These are phyloP conservation scores for Pseudocercospora eumusae DNA, from an alignment of 2,329 filamentous ascomycete genomes.

Conservation along the genomic window DNA sequence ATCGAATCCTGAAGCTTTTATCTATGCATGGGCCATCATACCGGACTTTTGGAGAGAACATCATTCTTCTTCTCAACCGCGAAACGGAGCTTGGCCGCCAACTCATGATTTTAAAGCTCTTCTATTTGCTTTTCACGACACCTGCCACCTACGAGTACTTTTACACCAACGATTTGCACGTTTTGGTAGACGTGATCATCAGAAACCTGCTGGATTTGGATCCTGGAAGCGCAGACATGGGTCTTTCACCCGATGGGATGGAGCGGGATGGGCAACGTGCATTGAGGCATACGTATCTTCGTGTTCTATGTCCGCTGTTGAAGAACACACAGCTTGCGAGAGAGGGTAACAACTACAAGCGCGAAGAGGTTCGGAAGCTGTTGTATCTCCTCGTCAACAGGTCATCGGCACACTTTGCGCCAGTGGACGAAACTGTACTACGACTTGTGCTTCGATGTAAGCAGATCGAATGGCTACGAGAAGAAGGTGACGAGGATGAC, in stretches of 20 bases:
- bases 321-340: conserved; percentile 87
- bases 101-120: conserved; percentile 89
- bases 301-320: conserved; percentile 86
- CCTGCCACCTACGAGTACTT: conserved; percentile 94
- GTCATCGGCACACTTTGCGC: conserved; percentile 67
- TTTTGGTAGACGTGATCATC: conserved; percentile 92
- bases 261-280: conserved; percentile 44
- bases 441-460: conserved; percentile 73
- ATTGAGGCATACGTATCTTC: conserved; percentile 88
- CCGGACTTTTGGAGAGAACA: conserved; percentile 95
- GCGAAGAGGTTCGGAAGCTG: conserved; percentile 76
- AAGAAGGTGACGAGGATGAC: conserved; percentile 36
- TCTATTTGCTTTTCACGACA: conserved; percentile 94
- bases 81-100: conserved; percentile 92
- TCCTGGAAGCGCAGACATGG: conserved; percentile 62
- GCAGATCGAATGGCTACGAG: conserved; percentile 42
- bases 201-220: conserved; percentile 95
- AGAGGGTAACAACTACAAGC: conserved; percentile 82
- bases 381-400: conserved; percentile 64
- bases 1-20: conserved; percentile 88
- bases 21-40: conserved; percentile 77
- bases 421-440: conserved; percentile 76
- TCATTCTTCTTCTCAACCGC: conserved; percentile 90
- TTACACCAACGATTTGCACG: conserved; percentile 94
- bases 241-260: conserved; percentile 21